phyloP scores from a whole-genome alignment of 2,329 filamentous ascomycete species.

The Hawksworthiomyces lignivorus region DNA sequence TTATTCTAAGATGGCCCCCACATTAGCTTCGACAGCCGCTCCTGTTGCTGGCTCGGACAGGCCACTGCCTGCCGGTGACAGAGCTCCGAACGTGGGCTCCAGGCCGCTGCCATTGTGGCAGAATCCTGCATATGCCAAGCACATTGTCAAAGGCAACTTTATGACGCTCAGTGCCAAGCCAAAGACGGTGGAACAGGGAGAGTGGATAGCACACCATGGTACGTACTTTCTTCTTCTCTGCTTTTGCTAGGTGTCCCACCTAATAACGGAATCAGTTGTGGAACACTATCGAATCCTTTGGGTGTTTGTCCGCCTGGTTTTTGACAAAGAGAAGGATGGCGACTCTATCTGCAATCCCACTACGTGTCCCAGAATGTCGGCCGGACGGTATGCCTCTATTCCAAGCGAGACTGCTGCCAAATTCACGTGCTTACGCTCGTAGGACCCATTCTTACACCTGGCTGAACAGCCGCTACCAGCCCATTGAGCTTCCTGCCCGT shows the following conservation, averaged over 20 bases:
- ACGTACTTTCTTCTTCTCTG: conserved; percentile 20
- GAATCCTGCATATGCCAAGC: conserved; percentile 64
- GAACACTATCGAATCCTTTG: conserved; percentile 85
- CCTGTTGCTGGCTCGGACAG: too few relatives aligned
- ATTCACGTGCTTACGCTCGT: too few relatives aligned
- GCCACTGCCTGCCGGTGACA: too few relatives aligned
- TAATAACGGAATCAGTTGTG: too few relatives aligned
- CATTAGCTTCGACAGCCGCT: too few relatives aligned
- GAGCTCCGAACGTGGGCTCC: too few relatives aligned
- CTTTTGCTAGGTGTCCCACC: neutral
- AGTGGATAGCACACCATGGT: conserved; percentile 96
- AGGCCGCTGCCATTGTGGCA: conserved; percentile 63
- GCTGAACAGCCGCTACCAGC: conserved; percentile 79
- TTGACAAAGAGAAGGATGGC: conserved; percentile 73
- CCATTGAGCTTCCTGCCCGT: conserved; percentile 82
- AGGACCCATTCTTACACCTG: conserved; percentile 91
- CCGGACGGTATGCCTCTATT: conserved; percentile 70
- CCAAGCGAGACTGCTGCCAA: too few relatives aligned
- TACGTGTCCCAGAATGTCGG: conserved; percentile 85
- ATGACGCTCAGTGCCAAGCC: conserved; percentile 89
- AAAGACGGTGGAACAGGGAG: conserved; percentile 84
- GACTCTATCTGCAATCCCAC: conserved; percentile 73
- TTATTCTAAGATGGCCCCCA: too few relatives aligned
- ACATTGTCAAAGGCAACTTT: conserved; percentile 95
- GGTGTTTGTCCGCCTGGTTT: conserved; percentile 80